A percentile compares a stretch with the other conserved stretches of the same genome.
Evolutionary conservation across 2,329 filamentous ascomycete species (phyloP).

Genomic region (Proliferodiscus dingleyae): DNA sequence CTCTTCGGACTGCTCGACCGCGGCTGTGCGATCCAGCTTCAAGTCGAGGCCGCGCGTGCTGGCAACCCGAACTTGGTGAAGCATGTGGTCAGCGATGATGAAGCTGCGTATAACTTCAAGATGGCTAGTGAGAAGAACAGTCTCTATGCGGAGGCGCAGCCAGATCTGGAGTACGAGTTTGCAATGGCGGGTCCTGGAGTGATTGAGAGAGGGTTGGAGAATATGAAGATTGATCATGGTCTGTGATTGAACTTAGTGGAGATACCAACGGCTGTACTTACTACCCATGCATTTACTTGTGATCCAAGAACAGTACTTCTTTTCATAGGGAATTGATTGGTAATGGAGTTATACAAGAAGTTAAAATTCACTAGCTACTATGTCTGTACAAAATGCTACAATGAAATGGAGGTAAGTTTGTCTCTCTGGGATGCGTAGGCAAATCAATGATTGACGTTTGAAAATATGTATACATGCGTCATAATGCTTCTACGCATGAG

Average conservation of each 20-base stretch:
- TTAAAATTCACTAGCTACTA: too few species aligned
- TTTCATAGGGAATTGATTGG: too few species aligned
- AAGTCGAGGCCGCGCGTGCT: slow-evolving; percentile 61
- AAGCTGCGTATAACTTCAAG: slow-evolving; percentile 47
- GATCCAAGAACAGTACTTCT: too few species aligned
- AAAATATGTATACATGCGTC: too few species aligned
- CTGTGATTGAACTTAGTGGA: neutral
- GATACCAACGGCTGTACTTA: too few species aligned
- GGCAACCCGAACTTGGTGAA: slow-evolving; percentile 44
- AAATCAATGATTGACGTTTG: too few species aligned
- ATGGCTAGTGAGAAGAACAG: slow-evolving; percentile 44
- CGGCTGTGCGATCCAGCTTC: slow-evolving; percentile 62
- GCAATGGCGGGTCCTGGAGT: slow-evolving; percentile 35
- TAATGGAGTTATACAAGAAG: too few species aligned
- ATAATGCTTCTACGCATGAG: too few species aligned
- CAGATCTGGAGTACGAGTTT: slow-evolving; percentile 43
- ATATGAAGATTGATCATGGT: slow-evolving; percentile 26
- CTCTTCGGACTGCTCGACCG: slow-evolving; percentile 65
- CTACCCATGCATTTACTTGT: too few species aligned
- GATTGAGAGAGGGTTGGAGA: slow-evolving; percentile 29
- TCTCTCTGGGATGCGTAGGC: too few species aligned
- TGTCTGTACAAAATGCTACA: too few species aligned
- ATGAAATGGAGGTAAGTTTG: too few species aligned
- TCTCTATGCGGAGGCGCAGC: slow-evolving; percentile 43
- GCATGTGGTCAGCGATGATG: slow-evolving; percentile 49